Percentiles rank a stretch among this genome's conserved stretches.
These are phyloP conservation scores for Coemansia sp. DNA, from an alignment of 192 early-diverging fungal species.

Conservation along the genomic window DNA sequence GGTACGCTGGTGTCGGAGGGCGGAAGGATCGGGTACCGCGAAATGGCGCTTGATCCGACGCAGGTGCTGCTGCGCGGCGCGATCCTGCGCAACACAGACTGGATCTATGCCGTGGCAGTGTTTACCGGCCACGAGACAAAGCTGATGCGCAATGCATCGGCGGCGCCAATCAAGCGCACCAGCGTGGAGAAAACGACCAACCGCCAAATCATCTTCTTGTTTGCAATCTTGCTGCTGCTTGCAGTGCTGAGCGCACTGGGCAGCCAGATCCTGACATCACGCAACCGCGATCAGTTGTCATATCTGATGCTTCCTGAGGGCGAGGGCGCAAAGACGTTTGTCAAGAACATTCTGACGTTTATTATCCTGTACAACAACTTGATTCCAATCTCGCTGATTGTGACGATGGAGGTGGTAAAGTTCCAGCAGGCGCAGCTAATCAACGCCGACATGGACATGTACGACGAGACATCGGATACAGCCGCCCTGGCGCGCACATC, in stretches of 20 bases:
- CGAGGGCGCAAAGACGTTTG: constrained; percentile 64
- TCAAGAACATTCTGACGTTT: constrained; percentile 91
- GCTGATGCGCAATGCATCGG: constrained; percentile 92
- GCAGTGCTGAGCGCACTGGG: constrained; percentile 86
- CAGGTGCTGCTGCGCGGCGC: constrained; percentile 94
- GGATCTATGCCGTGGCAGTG: constrained; percentile 91
- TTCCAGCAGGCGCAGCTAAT: constrained; percentile 86
- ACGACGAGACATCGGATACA: constrained; percentile 89
- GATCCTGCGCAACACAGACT: constrained; percentile 88
- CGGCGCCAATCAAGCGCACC: constrained; percentile 90
- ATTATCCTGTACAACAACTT: constrained; percentile 99
- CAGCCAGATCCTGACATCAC: constrained; percentile 62
- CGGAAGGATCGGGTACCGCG: constrained; percentile 54
- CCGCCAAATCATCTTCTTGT: constrained; percentile 90
- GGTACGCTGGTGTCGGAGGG: constrained; percentile 60
- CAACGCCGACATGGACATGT: constrained; percentile 93
- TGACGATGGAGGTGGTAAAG: constrained; percentile 98
- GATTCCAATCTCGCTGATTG: constrained; percentile 97
- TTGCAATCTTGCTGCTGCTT: constrained; percentile 81
- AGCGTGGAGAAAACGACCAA: constrained; percentile 90
- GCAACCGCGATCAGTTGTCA: constrained; percentile 46
- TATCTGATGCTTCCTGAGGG: constrained; percentile 48
- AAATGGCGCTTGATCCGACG: constrained; percentile 83
- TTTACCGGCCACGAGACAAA: constrained; percentile 99
- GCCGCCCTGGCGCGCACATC: constrained; percentile 90